These are phyloP conservation scores for Blepharisma japonicum DNA, from an alignment of 73 alveolate genomes.

Conservation along the genomic window DNA sequence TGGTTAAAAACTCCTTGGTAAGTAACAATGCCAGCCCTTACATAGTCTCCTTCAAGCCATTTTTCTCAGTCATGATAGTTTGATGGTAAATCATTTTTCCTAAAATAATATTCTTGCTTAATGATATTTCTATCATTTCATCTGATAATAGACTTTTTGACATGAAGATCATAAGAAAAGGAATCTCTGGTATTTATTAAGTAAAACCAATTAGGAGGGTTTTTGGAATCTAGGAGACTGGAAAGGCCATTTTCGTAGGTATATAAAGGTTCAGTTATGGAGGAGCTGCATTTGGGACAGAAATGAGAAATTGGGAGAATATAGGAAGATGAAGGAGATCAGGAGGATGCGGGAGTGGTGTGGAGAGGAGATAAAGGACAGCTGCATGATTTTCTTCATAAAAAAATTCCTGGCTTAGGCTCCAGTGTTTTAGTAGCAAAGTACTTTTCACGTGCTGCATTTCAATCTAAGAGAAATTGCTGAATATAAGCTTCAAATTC, in stretches of 20 bases:
- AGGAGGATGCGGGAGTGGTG: not conserved
- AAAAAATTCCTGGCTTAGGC: not conserved
- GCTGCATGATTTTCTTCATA: slow-evolving; percentile 15
- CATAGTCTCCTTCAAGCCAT: slow-evolving; percentile 8
- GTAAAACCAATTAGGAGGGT: slow-evolving; percentile 47
- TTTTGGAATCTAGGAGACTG: slow-evolving; percentile 28
- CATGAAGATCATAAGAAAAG: slow-evolving; percentile 65
- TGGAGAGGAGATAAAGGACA: slow-evolving; percentile 13
- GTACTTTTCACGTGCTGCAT: slow-evolving; percentile 46
- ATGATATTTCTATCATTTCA: slow-evolving; percentile 30
- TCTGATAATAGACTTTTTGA: slow-evolving; percentile 30
- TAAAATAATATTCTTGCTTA: slow-evolving; percentile 60
- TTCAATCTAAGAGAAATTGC: slow-evolving; percentile 29
- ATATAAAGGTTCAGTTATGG: slow-evolving; percentile 25
- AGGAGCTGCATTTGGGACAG: not conserved
- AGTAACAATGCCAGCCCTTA: slow-evolving; percentile 21
- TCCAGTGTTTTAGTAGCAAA: not conserved
- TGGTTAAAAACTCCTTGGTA: not conserved
- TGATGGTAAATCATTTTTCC: slow-evolving; percentile 60
- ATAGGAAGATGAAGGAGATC: slow-evolving; percentile 21
- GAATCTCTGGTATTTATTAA: slow-evolving; percentile 73
- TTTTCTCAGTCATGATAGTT: slow-evolving; percentile 48
- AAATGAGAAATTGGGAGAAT: slow-evolving; percentile 21
- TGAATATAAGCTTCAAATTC: slow-evolving; percentile 47
- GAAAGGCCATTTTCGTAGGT: slow-evolving; percentile 12